Base-by-base conservation (phyloP, 1,284 basidiomycete genomes). In the Ustanciosporium gigantosporum region DNA sequence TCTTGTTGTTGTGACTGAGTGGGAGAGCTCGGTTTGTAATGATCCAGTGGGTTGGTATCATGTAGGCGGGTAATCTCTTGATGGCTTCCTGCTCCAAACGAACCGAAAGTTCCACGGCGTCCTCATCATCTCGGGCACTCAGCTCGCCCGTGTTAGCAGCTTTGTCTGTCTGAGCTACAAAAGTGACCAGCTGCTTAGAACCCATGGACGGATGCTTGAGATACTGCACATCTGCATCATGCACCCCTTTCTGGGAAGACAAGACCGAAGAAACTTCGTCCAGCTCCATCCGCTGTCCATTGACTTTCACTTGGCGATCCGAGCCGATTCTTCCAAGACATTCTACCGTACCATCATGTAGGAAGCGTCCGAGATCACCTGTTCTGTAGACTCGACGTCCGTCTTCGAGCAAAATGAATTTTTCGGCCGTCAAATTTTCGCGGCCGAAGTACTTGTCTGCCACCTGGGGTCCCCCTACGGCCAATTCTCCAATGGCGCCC, bases 221-320 rank as follows among this genome's bases (percentile, higher is more conserved):
- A 38, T 72, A 76, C 46, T 66, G 67, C 3, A 71, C 72, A 21
- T 60, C 56, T 7, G 66, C 73, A 25, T 76, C 68, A 2, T 43
- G 32, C 13, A 76, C 47, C 15, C 48, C 48, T 14, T 25, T 6
- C 5, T 70, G 56, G 15, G 40, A 21, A 5, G 51, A 48, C 2
- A 76, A 36, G n/a, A 61, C 72, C 15, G 64, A 25, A 6, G 66
- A 67, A 22, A 76, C 70, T 40, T 76, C 75, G 16, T 74, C 68
- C 7, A 77, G 66, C 53, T 77, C 75, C 46, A 76, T 73, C 14
- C 75, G 64, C 57, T 76, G 74, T 3, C 73, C 73, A 31, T 76
- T 76, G 35, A 77, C 50, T 56, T 77, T 77, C 46, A 77, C 73
- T 36, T 76, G 74, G 4, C 66, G 67, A 41, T 68, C 70, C 9